phyloP scores from a whole-genome alignment of 1,284 basidiomycete species.

The Inonotus obliquus region DNA sequence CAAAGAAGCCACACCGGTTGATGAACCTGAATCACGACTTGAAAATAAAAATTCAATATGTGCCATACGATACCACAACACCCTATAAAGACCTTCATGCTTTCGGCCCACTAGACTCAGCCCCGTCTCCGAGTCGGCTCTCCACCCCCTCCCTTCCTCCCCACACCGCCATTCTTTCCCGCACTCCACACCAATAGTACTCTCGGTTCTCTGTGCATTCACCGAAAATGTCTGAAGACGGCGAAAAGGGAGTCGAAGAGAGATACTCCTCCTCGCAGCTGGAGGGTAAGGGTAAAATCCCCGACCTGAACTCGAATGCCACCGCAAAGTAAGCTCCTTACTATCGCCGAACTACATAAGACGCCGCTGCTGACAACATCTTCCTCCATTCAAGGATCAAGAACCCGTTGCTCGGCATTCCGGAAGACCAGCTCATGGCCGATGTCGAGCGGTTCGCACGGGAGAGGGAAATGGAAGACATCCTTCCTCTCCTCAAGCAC shows the following conservation, averaged over 20 bases:
- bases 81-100: neutral
- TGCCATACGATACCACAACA: neutral
- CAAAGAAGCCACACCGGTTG: slow-evolving; percentile 1
- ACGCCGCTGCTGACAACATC: neutral
- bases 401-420: slow-evolving; percentile 48
- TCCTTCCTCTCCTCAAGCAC: slow-evolving; percentile 41
- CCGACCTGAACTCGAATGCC: slow-evolving; percentile 4
- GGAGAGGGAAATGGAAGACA: slow-evolving; percentile 44
- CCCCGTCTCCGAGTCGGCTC: neutral
- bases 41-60: neutral
- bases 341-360: neutral
- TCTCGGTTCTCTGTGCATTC: neutral
- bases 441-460: slow-evolving; percentile 44
- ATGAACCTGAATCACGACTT: neutral
- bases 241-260: neutral
- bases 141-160: neutral
- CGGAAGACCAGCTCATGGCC: slow-evolving; percentile 37
- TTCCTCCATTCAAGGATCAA: slow-evolving; percentile 33
- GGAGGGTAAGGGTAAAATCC: neutral
- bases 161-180: neutral
- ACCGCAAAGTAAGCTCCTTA: neutral
- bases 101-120: neutral
- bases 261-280: neutral
- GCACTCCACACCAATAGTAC: neutral
- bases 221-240: neutral